Percentiles rank a stretch among this genome's conserved stretches.
phyloP scores from a whole-genome alignment of 805 yeast genomes.

The Tetrapisispora phaffii region DNA sequence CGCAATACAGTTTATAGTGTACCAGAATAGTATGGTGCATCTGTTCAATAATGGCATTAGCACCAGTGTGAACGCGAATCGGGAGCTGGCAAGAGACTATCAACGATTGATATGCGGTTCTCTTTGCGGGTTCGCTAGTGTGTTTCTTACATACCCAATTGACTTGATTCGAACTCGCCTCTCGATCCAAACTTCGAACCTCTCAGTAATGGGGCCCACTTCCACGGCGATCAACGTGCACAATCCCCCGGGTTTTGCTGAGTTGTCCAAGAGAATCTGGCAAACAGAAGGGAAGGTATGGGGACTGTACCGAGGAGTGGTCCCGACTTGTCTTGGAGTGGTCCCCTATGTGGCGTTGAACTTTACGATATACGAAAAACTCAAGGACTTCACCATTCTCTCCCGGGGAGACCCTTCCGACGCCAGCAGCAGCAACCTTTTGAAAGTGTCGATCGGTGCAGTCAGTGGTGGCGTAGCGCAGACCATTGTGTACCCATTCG shows the following conservation, averaged over 20 bases:
- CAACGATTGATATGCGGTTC: constrained; percentile 56
- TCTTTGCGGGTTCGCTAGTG: constrained; percentile 70
- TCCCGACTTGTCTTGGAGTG: constrained; percentile 89
- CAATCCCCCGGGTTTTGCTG: constrained; percentile 64
- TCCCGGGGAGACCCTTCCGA: constrained; percentile 19
- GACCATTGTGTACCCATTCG: constrained; percentile 84
- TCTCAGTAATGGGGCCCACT: constrained; percentile 30
- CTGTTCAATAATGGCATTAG: constrained; percentile 28
- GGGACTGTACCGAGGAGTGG: constrained; percentile 74
- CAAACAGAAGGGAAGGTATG: constrained; percentile 68
- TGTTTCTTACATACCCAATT: constrained; percentile 79
- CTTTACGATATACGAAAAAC: constrained; percentile 77
- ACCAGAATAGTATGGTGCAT: constrained; percentile 48
- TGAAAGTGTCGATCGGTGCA: constrained; percentile 71
- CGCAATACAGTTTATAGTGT: constrained; percentile 87
- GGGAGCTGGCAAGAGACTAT: constrained; percentile 21
- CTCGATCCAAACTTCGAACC: constrained; percentile 77
- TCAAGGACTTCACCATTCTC: constrained; percentile 48
- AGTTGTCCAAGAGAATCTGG: constrained; percentile 50
- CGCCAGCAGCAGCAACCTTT: constrained; percentile 31
- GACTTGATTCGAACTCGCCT: constrained; percentile 86
- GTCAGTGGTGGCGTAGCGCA: constrained; percentile 84
- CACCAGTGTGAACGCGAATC: constrained; percentile 35
- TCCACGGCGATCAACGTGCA: constrained; percentile 31
- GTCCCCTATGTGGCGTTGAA: constrained; percentile 94